Base-by-base conservation (phyloP, 257 asterid genomes). In the Cordia subcordata region DNA sequence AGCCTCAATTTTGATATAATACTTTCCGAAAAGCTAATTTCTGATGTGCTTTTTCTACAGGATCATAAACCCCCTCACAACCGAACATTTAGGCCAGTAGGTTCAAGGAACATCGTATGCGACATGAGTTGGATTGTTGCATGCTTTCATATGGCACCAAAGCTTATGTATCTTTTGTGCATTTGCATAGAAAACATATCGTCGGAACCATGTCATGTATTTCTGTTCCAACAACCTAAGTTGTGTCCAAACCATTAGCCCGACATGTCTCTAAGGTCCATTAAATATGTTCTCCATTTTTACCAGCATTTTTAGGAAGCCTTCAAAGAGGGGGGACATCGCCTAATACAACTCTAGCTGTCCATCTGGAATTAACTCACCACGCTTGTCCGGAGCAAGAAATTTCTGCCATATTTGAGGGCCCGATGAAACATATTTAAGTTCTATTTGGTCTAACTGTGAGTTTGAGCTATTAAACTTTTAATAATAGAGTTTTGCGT, bases 181-280 rank as follows among this genome's bases (percentile, higher is more conserved):
- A 35, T n/a, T 32, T 16, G n/a, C 16, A n/a, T n/a, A 38, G 47
- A 55, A 56, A 64, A 64, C 62, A 47, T 33, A 55, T 27, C 56
- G 69, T 64, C 69, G 54, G 56, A 54, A 53, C 4, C 23, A 63
- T 44, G 68, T 54, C 60, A 27, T 16, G 15, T 49, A 55, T 56
- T 65, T 65, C 23, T 32, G 49, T 65, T 57, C 57, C 37, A n/a
- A n/a, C 51, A 38, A 49, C 62, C 51, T 65, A 22, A 65, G 18
- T n/a, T 50, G 50, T 57, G 51, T 57, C 70, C 47, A 20, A 65
- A 37, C 32, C 45, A 62, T 23, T 47, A 20, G 5, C 58, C 27
- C 40, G 58, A 57, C 64, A 38, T 49, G 70, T 66, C 64, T 55
- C 59, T 57, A 21, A 65, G 8, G 58, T 51, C 64, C n/a, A 58